Conservation (phyloP, 805 yeast species). For the Brettanomyces anomalus region DNA sequence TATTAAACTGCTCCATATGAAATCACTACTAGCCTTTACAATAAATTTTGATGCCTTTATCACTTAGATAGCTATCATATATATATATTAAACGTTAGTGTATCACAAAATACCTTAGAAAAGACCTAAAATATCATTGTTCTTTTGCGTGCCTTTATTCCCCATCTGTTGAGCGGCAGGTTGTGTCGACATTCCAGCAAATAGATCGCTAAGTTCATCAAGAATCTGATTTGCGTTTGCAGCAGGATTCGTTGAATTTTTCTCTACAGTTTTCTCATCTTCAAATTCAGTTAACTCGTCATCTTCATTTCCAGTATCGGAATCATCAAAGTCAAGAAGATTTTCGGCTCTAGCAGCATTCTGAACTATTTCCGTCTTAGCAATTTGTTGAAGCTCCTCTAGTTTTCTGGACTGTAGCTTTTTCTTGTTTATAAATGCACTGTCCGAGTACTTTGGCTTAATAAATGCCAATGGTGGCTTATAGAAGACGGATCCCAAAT, state of each 20-base stretch:
- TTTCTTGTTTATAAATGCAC: constrained; percentile 14
- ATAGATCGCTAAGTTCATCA: constrained; percentile 71
- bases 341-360: constrained; percentile 64
- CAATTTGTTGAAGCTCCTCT: constrained; percentile 70
- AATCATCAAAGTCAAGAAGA: constrained; percentile 78
- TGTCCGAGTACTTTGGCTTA: constrained; percentile 10
- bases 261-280: constrained; percentile 12
- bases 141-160: neutral
- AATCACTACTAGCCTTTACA: too few relatives aligned
- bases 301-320: constrained; percentile 25
- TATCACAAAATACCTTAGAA: too few relatives aligned
- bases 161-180: neutral
- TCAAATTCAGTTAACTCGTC: constrained; percentile 20
- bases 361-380: constrained; percentile 61
- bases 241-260: constrained; percentile 20
- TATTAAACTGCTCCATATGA: too few relatives aligned
- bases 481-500: constrained; percentile 83
- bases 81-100: too few relatives aligned
- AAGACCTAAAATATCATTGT: constrained; percentile 2
- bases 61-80: too few relatives aligned
- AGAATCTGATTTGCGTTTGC: constrained; percentile 33
- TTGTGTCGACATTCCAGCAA: constrained; percentile 29
- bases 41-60: too few relatives aligned
- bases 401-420: constrained; percentile 42
- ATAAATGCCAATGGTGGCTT: constrained; percentile 66